Percentiles rank a stretch among this genome's conserved stretches.
phyloP scores from a whole-genome alignment of 805 yeast species.

The Ogataea haglerorum region DNA sequence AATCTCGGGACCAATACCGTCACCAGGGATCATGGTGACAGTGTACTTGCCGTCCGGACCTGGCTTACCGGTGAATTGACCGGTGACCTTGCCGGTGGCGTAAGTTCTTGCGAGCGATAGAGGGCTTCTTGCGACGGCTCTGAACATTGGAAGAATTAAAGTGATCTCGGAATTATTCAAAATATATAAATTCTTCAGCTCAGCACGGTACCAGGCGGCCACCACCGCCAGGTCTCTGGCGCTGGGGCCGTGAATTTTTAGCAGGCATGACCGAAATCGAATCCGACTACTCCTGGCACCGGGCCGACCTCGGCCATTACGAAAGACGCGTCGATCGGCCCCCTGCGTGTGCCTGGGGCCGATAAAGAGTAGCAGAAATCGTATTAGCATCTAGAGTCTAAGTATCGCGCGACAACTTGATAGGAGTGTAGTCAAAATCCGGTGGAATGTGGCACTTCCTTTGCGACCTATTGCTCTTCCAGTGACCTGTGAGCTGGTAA shows the following conservation, averaged over 20 bases:
- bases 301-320: conserved; percentile 21
- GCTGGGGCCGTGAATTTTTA: background rate
- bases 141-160: conserved; percentile 5
- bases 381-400: background rate
- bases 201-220: background rate
- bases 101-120: conserved; percentile 27
- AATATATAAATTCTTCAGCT: background rate
- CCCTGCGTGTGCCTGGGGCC: no score
- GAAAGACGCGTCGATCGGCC: conserved; percentile 18
- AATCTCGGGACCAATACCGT: conserved; percentile 96
- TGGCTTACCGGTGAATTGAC: conserved; percentile 64
- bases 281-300: conserved; percentile 22
- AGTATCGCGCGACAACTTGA: background rate
- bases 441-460: conserved; percentile 18
- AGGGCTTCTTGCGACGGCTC: conserved; percentile 15
- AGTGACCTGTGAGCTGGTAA: conserved; percentile 21
- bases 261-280: conserved; percentile 14
- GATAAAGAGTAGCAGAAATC: no score
- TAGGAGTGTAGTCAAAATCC: conserved; percentile 18
- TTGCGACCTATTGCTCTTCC: conserved; percentile 21
- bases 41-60: conserved; percentile 80
- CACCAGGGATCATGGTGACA: conserved; percentile 97
- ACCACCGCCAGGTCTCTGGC: background rate
- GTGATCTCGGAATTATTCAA: conserved; percentile 6
- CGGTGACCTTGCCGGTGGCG: conserved; percentile 46